These are phyloP conservation scores for Cenococcum geophilum DNA, from an alignment of 495 filamentous ascomycete genomes.

Conservation along the genomic window DNA sequence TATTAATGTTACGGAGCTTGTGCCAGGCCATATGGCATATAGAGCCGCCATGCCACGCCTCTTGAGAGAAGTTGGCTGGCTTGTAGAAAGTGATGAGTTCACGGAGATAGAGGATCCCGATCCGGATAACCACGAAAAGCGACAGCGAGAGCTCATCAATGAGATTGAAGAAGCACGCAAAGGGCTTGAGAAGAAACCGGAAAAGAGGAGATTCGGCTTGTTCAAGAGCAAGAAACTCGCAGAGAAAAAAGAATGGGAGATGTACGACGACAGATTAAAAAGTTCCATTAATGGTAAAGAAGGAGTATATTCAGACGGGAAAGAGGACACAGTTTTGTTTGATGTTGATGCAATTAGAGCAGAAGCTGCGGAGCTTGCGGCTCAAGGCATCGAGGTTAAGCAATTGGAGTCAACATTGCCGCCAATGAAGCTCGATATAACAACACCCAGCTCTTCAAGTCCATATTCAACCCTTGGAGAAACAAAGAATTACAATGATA, in stretches of 20 bases:
- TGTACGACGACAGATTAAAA: conserved; percentile 61
- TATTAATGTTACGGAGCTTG: conserved; percentile 75
- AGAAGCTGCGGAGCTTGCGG: conserved; percentile 62
- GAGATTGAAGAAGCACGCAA: conserved; percentile 94
- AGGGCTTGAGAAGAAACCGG: conserved; percentile 65
- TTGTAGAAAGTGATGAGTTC: conserved; percentile 88
- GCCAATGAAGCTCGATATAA: conserved; percentile 69
- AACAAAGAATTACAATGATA: conserved; percentile 33
- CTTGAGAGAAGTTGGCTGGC: conserved; percentile 78
- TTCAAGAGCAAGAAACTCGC: conserved; percentile 71
- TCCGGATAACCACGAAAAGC: conserved; percentile 80
- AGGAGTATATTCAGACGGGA: conserved; percentile 18
- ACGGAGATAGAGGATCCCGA: conserved; percentile 96
- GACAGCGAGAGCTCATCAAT: conserved; percentile 87
- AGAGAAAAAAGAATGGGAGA: conserved; percentile 90
- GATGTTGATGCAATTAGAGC: conserved; percentile 89
- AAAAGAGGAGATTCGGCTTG: conserved; percentile 69
- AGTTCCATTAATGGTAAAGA: conserved; percentile 37
- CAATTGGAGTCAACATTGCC: conserved; percentile 84
- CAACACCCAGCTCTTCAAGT: conserved; percentile 7
- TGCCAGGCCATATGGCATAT: conserved; percentile 96
- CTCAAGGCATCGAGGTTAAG: conserved; percentile 65
- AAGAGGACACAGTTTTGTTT: conserved; percentile 62
- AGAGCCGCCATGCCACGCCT: conserved; percentile 83
- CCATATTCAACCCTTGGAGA: conserved; percentile 18